phyloP scores from a whole-genome alignment of 768 basidiomycete genomes.

The Phaeolepiota aurea region DNA sequence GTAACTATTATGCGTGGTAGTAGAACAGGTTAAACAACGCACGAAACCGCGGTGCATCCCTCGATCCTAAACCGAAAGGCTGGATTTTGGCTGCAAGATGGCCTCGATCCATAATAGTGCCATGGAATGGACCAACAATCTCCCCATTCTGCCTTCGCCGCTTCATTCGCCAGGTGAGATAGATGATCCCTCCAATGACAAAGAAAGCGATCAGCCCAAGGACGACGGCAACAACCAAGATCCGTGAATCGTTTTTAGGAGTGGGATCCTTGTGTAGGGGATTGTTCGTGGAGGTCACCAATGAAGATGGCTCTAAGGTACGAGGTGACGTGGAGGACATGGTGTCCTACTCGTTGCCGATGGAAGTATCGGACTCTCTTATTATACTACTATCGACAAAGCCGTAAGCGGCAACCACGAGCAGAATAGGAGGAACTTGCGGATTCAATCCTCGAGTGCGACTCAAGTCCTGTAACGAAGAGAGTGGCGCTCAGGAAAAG shows the following conservation, averaged over 20 bases:
- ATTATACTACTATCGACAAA: not conserved
- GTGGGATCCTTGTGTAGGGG: not conserved
- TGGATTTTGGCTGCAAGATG: constrained; percentile 33
- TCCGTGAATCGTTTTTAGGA: not conserved
- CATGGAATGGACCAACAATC: constrained; percentile 17
- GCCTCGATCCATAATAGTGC: constrained; percentile 18
- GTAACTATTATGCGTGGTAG: not conserved
- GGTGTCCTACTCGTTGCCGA: not conserved
- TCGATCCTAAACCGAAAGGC: constrained; percentile 28
- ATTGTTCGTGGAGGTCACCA: not conserved
- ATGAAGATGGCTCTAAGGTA: not conserved
- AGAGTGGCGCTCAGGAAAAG: constrained; percentile 20
- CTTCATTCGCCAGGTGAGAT: constrained; percentile 23
- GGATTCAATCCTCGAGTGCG: not conserved
- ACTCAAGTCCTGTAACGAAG: constrained; percentile 19
- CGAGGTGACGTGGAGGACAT: not conserved
- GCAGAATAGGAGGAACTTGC: not conserved
- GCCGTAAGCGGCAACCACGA: not conserved
- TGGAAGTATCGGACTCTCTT: not conserved
- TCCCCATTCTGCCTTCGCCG: constrained; percentile 13
- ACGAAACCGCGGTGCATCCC: constrained; percentile 31
- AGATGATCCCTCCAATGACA: constrained; percentile 20
- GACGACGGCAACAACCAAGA: constrained; percentile 15
- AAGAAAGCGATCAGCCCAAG: constrained; percentile 20
- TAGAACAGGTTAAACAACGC: constrained; percentile 9